Conservation (phyloP, 2,329 filamentous ascomycete species). For the Alternaria triticina region DNA sequence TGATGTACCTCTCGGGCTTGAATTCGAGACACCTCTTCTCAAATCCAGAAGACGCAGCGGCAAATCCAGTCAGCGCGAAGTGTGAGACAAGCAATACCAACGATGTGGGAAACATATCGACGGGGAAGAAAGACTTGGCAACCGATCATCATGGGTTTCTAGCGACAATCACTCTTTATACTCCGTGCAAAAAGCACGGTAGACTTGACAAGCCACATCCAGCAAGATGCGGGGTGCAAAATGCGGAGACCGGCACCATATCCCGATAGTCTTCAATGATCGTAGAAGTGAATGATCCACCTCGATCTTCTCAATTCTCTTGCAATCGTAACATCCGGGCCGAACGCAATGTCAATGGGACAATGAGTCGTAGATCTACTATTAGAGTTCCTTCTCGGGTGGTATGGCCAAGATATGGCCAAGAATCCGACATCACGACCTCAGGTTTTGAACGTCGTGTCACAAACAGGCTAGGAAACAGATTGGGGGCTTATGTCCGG, state of each 20-base stretch:
- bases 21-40: conserved; percentile 28
- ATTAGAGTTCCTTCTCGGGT: neutral
- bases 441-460: neutral
- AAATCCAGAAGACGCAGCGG: conserved; percentile 7
- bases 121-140: neutral
- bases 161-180: neutral
- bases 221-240: neutral
- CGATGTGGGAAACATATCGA: neutral
- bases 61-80: neutral
- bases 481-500: neutral
- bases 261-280: neutral
- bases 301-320: neutral
- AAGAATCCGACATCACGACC: neutral
- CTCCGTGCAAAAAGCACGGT: neutral
- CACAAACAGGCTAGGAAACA: neutral
- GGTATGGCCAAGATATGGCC: neutral
- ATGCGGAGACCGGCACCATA: neutral
- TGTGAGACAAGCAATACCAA: neutral
- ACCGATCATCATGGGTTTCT: neutral
- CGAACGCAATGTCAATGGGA: neutral
- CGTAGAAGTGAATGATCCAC: neutral
- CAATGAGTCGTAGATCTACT: neutral
- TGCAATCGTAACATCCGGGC: neutral
- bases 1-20: conserved; percentile 19
- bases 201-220: neutral